A percentile compares a stretch with the other conserved stretches of the same genome.
Evolutionary conservation across 2,329 filamentous ascomycete genomes (phyloP).

Genomic region (Cordyceps tenuipes): DNA sequence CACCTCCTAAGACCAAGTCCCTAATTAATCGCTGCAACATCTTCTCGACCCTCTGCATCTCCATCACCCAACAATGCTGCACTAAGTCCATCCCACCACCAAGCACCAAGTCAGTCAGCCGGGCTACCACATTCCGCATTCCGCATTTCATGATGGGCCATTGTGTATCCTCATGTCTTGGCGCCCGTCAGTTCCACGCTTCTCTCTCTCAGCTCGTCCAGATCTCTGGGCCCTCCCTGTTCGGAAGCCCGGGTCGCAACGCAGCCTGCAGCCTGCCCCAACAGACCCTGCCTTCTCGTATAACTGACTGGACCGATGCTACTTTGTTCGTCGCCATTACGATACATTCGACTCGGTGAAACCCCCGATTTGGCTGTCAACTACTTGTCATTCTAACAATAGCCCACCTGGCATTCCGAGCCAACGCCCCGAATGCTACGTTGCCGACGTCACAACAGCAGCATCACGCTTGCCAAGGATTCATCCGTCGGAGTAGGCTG

Average conservation of each 20-base stretch:
- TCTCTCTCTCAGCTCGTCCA: background rate
- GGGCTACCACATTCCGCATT: no score
- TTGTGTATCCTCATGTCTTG: background rate
- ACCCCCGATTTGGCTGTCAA: background rate
- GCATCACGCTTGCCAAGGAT: background rate
- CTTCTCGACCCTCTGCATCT: background rate
- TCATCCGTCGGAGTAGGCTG: background rate
- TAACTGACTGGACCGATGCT: background rate
- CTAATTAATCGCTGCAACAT: background rate
- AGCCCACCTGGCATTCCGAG: background rate
- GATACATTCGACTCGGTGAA: background rate
- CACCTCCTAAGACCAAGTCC: no score
- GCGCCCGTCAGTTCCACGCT: background rate
- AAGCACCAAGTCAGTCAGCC: background rate
- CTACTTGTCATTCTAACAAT: background rate
- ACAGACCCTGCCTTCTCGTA: no score
- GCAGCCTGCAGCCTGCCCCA: background rate
- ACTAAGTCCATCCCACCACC: background rate
- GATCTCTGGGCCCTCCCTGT: background rate
- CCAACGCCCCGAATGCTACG: slow-evolving; percentile 1
- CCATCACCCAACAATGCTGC: background rate
- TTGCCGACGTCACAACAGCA: background rate
- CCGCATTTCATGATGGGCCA: background rate
- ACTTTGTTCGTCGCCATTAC: background rate
- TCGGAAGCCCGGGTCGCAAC: background rate